phyloP scores from a whole-genome alignment of 2,329 filamentous ascomycete genomes.

The Hymenoscyphus scutula region DNA sequence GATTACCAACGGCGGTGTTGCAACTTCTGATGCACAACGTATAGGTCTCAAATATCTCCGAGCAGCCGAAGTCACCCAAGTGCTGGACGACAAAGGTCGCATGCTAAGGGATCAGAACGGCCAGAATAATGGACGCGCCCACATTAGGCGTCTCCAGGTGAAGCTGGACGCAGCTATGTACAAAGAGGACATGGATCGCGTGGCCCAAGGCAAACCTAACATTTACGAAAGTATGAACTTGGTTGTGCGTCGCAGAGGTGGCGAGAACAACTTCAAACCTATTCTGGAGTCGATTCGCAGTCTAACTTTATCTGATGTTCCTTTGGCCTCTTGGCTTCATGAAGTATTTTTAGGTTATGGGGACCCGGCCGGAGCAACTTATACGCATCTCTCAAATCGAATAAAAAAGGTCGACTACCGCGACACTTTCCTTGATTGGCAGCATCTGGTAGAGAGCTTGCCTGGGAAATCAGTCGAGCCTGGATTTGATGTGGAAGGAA shows the following conservation, averaged over 20 bases:
- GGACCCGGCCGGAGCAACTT: constrained; percentile 83
- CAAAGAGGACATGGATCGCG: constrained; percentile 68
- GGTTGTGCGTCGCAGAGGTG: constrained; percentile 74
- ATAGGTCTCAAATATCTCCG: constrained; percentile 70
- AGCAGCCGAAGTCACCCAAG: constrained; percentile 79
- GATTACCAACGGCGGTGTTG: constrained; percentile 52
- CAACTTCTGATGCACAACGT: constrained; percentile 53
- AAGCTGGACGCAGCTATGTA: constrained; percentile 79
- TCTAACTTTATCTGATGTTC: constrained; percentile 79
- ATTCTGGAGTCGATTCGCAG: constrained; percentile 88
- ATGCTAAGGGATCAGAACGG: constrained; percentile 62
- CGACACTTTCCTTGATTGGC: constrained; percentile 94
- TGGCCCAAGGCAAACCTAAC: constrained; percentile 66
- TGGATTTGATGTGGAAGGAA: constrained; percentile 65
- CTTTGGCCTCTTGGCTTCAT: constrained; percentile 86
- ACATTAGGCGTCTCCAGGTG: constrained; percentile 69
- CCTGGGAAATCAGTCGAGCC: constrained; percentile 86
- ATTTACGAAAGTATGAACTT: constrained; percentile 85
- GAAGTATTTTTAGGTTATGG: constrained; percentile 98
- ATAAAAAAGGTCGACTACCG: constrained; percentile 81
- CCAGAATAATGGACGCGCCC: constrained; percentile 60
- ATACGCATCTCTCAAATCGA: constrained; percentile 76
- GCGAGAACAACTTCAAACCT: constrained; percentile 97
- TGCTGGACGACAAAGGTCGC: constrained; percentile 81
- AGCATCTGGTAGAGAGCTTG: constrained; percentile 85